Evolutionary conservation across 352 stramenopile species (phyloP), one percentile per base, ranked within the genome.

Genomic region (Phytophthora litchii): DNA sequence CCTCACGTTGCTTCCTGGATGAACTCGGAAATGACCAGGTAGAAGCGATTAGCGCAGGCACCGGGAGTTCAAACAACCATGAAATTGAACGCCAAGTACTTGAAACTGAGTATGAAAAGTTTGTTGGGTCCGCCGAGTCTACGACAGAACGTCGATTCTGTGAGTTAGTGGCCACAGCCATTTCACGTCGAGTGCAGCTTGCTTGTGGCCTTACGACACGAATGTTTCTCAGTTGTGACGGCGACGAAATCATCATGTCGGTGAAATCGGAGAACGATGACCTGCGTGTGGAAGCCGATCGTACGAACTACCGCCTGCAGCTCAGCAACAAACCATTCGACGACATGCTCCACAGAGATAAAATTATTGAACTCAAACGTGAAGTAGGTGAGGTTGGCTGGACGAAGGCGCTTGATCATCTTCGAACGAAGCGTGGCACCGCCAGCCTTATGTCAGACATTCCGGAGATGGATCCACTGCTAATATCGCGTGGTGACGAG

Each of bases 231-330:
- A 89, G 76, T 43, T 77, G 68, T 27, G 78, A 86, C 43, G 60
- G 64, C 9, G 79, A 91, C 17, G 78, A 88, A 68, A 91, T 91
- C 31, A 80, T 91, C 31, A 86, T 91, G 78, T 80, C 78, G 9
- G 74, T 89, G 52, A 83, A 85, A 31, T 72, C 82, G 6, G 82
- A 91, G 36, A 83, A 91, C 57, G 74, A 82, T 17, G 82, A 91
- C 36, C 44, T 91, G 13, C 65, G 74, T n/a, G 70, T 87, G 14
- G 78, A 91, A 25, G 81, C 81, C 2, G 81, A 89, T 58, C 81
- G 81, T 25, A 83, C 61, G 7, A 71, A 88, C 46, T 91, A 89
- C 54, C 68, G 66, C 0, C 47, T 91, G 29, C 81, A 91, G 42
- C 56, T 88, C 13, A 87, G 76, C 42, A 91, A 91, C 61, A 77